A percentile compares a stretch with the other conserved stretches of the same genome.
These are phyloP conservation scores for Curvularia lunata DNA, from an alignment of 2,329 filamentous ascomycete species.

Conservation along the genomic window DNA sequence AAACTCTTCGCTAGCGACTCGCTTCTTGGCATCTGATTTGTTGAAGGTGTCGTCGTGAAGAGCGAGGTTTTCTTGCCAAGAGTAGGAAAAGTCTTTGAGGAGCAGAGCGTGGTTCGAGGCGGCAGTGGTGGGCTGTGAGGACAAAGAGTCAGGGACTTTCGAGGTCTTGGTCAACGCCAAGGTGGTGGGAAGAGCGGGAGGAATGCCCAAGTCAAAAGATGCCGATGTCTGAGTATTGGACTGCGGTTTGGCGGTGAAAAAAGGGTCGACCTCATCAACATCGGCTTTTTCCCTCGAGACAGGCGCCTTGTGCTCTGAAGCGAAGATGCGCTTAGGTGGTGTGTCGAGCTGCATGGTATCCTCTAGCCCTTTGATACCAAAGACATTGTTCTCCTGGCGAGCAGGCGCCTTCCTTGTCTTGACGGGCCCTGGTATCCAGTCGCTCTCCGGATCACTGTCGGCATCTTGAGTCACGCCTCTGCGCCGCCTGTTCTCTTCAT, in stretches of 20 bases:
- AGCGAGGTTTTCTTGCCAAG: constrained; percentile 37
- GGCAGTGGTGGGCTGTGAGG: constrained; percentile 28
- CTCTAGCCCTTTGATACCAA: constrained; percentile 41
- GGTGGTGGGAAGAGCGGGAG: neutral
- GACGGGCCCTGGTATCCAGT: constrained; percentile 46
- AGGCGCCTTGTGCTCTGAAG: constrained; percentile 5
- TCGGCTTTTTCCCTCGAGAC: constrained; percentile 19
- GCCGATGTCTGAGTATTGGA: constrained; percentile 19
- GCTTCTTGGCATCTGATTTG: constrained; percentile 32
- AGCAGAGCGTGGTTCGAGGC: constrained; percentile 33
- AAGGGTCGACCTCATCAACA: constrained; percentile 30
- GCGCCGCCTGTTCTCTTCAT: constrained; percentile 41
- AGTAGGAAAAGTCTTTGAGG: constrained; percentile 40
- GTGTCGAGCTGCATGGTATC: constrained; percentile 32
- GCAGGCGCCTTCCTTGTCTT: constrained; percentile 23
- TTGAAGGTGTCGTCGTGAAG: constrained; percentile 29
- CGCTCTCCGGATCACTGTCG: constrained; percentile 43
- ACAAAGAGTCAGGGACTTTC: constrained; percentile 27
- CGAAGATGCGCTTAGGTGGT: constrained; percentile 25
- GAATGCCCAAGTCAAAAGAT: constrained; percentile 33
- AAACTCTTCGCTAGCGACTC: constrained; percentile 35
- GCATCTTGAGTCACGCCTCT: constrained; percentile 30
- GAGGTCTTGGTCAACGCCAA: constrained; percentile 19
- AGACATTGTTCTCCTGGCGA: constrained; percentile 33
- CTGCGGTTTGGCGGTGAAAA: constrained; percentile 34